phyloP scores from a whole-genome alignment of 2,329 filamentous ascomycete species.

The Sarocladiaceae sp. region DNA sequence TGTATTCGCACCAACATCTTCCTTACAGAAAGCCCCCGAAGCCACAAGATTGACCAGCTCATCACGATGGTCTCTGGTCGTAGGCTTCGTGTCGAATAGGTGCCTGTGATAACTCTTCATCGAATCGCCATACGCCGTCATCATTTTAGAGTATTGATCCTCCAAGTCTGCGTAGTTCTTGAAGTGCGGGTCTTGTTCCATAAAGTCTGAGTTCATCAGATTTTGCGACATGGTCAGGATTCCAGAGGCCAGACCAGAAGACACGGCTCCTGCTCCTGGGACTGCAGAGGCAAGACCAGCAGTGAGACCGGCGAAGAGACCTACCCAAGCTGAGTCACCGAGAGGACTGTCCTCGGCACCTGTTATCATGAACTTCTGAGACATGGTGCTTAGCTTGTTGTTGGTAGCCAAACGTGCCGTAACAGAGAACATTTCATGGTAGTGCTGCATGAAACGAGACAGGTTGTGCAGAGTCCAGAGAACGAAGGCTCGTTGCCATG shows the following conservation, averaged over 20 bases:
- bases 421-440: not conserved
- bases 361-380: not conserved
- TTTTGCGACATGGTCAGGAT: not conserved
- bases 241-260: not conserved
- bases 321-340: not conserved
- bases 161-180: not conserved
- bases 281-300: not conserved
- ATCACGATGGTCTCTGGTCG: not conserved
- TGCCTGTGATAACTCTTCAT: not conserved
- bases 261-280: not conserved
- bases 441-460: not conserved
- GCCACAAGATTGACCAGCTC: not conserved
- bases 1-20: not conserved
- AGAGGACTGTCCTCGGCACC: not conserved
- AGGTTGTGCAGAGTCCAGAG: not conserved
- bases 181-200: not conserved
- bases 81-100: not conserved
- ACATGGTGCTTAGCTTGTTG: not conserved
- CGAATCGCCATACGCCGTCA: not conserved
- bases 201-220: not conserved
- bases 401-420: not conserved
- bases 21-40: not conserved
- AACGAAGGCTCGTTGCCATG: not conserved
- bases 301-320: not conserved
- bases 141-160: not conserved